These are phyloP conservation scores for Lathyrus aphaca DNA, from an alignment of 306 rosid genomes.

Conservation along the genomic window DNA sequence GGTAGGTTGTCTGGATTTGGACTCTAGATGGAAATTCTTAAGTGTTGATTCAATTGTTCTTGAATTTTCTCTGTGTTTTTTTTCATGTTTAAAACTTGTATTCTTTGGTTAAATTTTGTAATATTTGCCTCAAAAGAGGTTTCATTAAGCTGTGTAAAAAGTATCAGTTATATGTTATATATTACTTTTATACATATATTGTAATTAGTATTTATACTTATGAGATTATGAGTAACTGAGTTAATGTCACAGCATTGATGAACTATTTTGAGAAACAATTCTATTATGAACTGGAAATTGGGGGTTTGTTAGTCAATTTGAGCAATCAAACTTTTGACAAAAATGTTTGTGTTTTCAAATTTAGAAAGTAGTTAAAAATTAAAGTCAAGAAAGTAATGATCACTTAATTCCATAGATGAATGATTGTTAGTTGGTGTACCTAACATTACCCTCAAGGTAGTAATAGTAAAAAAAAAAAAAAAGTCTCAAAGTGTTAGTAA, in stretches of 20 bases:
- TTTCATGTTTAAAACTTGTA: conserved; percentile 9
- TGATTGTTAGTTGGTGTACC: not conserved
- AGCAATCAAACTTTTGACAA: not conserved
- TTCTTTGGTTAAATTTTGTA: conserved; percentile 41
- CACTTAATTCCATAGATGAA: not conserved
- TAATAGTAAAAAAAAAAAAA: not conserved
- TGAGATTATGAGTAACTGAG: not conserved
- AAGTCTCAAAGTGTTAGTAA: not conserved
- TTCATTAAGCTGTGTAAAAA: conserved; percentile 11
- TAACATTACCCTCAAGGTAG: not conserved
- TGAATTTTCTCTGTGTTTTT: not conserved
- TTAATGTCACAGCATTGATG: not conserved
- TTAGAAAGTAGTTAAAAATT: not conserved
- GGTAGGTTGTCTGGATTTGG: conserved; percentile 81
- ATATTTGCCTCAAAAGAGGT: not conserved
- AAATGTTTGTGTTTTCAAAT: not conserved
- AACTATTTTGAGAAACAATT: not conserved
- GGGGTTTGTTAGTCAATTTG: not conserved
- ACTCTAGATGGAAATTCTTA: conserved; percentile 26
- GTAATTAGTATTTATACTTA: too few relatives aligned
- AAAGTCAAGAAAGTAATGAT: too few relatives aligned
- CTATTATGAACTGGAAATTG: not conserved
- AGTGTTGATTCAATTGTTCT: not conserved
- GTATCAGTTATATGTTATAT: too few relatives aligned
- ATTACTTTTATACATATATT: not conserved